Base-by-base conservation (phyloP, 1,139 yeast species). In the Arxiozyma telluris region DNA sequence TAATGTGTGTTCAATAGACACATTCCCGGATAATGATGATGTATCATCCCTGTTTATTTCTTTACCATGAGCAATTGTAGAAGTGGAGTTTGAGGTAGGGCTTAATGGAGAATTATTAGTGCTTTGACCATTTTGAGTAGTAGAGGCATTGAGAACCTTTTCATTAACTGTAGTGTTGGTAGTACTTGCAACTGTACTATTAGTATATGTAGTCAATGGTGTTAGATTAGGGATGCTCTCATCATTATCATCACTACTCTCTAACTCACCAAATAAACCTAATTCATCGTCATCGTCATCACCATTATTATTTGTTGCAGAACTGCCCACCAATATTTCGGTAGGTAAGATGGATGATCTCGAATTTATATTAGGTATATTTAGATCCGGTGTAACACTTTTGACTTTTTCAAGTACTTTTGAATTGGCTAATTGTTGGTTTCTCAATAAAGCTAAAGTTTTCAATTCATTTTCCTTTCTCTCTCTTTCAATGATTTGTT, bases 161-260 rank as follows among this genome's bases (percentile, higher is more conserved):
- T 43, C 46, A 43, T 22, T 43, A 22, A 17, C 4, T 25, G 30
- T 43, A 43, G 27, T 43, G 30, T 9, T 22, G 30, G 22, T 21
- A 15, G 23, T 22, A 23, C 2, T 43, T 22, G 8, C 9, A 8
- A 4, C 20, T n/a, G 6, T 43, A 43, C 21, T 21, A 17, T 20
- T 20, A 8, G 22, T 20, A 9, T 8, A 43, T 2, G n/a, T 21
- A 21, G 42, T 41, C 34, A 12, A 9, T 30, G 8, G 34, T 30
- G 15, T 30, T 11, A 12, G 15, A 12, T 34, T 34, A 34, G 39
- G 39, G n/a, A 34, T 15, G 6, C 39, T 34, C 39, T 38, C 48
- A 25, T 44, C 54, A 25, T 63, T 67, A 21, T 62, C 64, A 21
- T 59, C 61, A 49, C 64, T 63, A 49, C 64, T 61, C 12, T 56